Percentiles rank a stretch among this genome's conserved stretches.
These are phyloP conservation scores for Leishmania tarentolae DNA, from an alignment of 208 protist species.

Conservation along the genomic window DNA sequence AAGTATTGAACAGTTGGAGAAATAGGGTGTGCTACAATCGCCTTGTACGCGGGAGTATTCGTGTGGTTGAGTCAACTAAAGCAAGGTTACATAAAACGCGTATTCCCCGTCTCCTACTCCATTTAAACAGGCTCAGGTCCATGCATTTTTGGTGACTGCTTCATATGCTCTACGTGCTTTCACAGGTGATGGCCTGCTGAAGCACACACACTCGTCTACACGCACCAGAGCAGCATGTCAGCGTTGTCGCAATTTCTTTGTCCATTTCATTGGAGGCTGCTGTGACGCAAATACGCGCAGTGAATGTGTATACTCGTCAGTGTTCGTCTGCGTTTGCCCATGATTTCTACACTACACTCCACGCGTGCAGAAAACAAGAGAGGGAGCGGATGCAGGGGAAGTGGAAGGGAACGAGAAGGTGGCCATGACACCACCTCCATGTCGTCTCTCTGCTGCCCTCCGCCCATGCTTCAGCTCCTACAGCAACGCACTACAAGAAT, in stretches of 20 bases:
- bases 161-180: background rate
- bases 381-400: background rate
- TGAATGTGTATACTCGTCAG: background rate
- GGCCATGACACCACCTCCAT: too few species aligned
- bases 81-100: background rate
- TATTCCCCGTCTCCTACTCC: background rate
- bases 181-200: background rate
- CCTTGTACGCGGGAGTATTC: background rate
- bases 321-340: background rate
- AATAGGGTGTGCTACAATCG: background rate
- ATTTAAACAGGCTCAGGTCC: background rate
- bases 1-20: background rate
- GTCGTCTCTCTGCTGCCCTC: too few species aligned
- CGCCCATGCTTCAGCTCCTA: background rate
- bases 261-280: background rate
- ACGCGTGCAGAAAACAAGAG: background rate
- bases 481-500: background rate
- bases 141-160: background rate
- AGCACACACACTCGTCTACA: background rate
- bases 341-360: background rate
- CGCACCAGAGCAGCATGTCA: background rate
- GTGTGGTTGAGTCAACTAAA: background rate
- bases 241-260: background rate
- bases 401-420: background rate
- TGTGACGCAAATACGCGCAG: background rate